Conservation (phyloP, 2,329 filamentous ascomycete species). For the Didymellaceae sp. region DNA sequence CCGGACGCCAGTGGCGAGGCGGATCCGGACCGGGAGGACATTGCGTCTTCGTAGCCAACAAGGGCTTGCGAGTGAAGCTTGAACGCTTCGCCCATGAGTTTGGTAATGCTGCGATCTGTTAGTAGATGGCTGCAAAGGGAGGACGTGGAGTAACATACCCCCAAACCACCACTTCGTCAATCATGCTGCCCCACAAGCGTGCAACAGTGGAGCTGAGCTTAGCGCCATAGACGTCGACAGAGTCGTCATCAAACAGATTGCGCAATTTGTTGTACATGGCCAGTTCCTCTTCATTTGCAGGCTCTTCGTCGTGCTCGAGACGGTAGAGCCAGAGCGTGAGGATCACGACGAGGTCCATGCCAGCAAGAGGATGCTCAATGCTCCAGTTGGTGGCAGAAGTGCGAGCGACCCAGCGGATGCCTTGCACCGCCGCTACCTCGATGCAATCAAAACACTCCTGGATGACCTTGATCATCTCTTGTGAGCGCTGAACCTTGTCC, state of each 20-base stretch:
- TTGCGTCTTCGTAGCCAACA: slow-evolving; percentile 88
- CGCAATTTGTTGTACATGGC: slow-evolving; percentile 93
- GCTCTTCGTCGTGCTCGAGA: slow-evolving; percentile 98
- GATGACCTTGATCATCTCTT: slow-evolving; percentile 98
- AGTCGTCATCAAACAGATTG: slow-evolving; percentile 87
- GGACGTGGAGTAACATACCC: slow-evolving; percentile 73
- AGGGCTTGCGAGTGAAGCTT: slow-evolving; percentile 95
- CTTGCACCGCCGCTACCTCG: slow-evolving; percentile 91
- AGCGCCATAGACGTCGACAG: slow-evolving; percentile 78
- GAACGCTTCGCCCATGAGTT: slow-evolving; percentile 98
- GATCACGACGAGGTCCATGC: slow-evolving; percentile 96
- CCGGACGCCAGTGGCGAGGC: slow-evolving; percentile 51
- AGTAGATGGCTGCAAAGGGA: slow-evolving; percentile 42
- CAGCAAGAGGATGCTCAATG: slow-evolving; percentile 95
- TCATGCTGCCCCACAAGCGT: slow-evolving; percentile 94
- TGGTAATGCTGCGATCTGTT: slow-evolving; percentile 73
- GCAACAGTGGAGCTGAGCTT: slow-evolving; percentile 96
- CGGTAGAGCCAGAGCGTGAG: slow-evolving; percentile 98
- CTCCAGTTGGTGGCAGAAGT: slow-evolving; percentile 99
- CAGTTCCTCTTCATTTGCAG: slow-evolving; percentile 80
- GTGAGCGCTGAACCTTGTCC: slow-evolving; percentile 90
- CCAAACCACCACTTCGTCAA: slow-evolving; percentile 98
- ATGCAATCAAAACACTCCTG: slow-evolving; percentile 98
- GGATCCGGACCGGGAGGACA: slow-evolving; percentile 55
- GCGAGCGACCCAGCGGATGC: slow-evolving; percentile 96